Evolutionary conservation across 257 asterid genomes (phyloP).

Genomic region (Petrea volubilis): DNA sequence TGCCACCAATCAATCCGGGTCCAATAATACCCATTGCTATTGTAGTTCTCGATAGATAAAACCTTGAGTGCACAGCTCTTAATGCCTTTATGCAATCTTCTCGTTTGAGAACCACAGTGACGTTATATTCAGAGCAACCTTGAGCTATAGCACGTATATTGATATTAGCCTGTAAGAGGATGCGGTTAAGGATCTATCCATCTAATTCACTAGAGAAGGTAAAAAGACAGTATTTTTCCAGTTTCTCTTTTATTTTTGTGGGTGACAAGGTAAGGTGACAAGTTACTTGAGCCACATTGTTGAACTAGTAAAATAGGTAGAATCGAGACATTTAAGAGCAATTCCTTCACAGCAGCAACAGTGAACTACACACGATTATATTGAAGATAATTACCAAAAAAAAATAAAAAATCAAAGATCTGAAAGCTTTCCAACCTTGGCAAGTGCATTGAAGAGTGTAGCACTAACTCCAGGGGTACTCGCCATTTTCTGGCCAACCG

Average conservation of each 20-base stretch:
- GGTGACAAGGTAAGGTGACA: neutral
- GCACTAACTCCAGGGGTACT: slow-evolving; percentile 99
- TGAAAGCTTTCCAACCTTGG: slow-evolving; percentile 63
- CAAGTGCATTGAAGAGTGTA: slow-evolving; percentile 93
- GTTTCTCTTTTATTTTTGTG: neutral
- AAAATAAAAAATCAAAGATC: neutral
- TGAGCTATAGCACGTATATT: slow-evolving; percentile 98
- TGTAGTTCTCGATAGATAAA: slow-evolving; percentile 89
- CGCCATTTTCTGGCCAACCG: slow-evolving; percentile 99
- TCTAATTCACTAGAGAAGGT: slow-evolving; percentile 10
- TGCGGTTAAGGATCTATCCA: slow-evolving; percentile 21
- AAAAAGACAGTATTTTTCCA: neutral
- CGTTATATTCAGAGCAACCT: slow-evolving; percentile 96
- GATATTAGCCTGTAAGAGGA: slow-evolving; percentile 79
- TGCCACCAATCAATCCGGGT: slow-evolving; percentile 96
- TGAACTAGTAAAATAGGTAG: neutral
- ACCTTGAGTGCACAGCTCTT: slow-evolving; percentile 98
- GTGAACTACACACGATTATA: neutral
- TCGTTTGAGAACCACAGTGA: slow-evolving; percentile 88
- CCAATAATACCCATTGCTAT: slow-evolving; percentile 95
- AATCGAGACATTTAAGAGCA: slow-evolving; percentile 9
- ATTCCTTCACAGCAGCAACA: neutral
- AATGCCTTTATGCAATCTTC: slow-evolving; percentile 94
- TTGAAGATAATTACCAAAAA: neutral
- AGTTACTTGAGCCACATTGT: slow-evolving; percentile 6